phyloP scores from a whole-genome alignment of 495 filamentous ascomycete genomes.

The Halenospora varia region DNA sequence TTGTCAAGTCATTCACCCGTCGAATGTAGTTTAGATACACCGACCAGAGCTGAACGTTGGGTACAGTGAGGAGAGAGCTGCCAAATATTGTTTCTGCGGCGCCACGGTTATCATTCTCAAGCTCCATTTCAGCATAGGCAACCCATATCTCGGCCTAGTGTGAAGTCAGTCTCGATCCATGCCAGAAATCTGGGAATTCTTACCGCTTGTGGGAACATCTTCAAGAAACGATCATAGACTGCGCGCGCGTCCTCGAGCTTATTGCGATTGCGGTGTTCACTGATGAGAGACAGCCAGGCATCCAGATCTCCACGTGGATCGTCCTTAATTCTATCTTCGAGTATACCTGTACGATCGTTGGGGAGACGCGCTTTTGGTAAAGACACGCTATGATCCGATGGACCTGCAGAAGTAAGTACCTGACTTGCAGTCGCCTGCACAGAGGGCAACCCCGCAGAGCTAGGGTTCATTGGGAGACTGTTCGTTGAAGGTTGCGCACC shows the following conservation, averaged over 20 bases:
- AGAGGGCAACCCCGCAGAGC: conserved; percentile 34
- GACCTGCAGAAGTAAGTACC: conserved; percentile 21
- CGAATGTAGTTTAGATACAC: conserved; percentile 95
- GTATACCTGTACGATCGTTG: conserved; percentile 49
- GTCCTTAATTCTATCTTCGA: conserved; percentile 86
- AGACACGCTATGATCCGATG: conserved; percentile 8
- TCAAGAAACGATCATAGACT: conserved; percentile 81
- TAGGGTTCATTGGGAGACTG: conserved; percentile 40
- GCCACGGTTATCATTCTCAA: conserved; percentile 70
- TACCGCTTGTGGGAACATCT: conserved; percentile 85
- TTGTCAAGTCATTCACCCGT: conserved; percentile 78
- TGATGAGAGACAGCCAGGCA: conserved; percentile 83
- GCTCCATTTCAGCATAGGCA: conserved; percentile 80
- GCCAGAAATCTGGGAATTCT: conserved; percentile 33
- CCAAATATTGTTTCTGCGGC: conserved; percentile 79
- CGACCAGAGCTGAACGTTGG: conserved; percentile 82
- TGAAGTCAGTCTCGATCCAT: conserved; percentile 6
- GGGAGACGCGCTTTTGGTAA: conserved; percentile 27
- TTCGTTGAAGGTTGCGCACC: conserved; percentile 45
- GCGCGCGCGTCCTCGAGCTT: conserved; percentile 77
- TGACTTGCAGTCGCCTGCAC: conserved; percentile 37
- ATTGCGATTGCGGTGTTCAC: conserved; percentile 75
- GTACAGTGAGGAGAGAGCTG: conserved; percentile 64
- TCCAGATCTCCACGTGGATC: conserved; percentile 88
- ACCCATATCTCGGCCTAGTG: conserved; percentile 87